These are phyloP conservation scores for Pezicula radicicola DNA, from an alignment of 2,329 filamentous ascomycete species.

Conservation along the genomic window DNA sequence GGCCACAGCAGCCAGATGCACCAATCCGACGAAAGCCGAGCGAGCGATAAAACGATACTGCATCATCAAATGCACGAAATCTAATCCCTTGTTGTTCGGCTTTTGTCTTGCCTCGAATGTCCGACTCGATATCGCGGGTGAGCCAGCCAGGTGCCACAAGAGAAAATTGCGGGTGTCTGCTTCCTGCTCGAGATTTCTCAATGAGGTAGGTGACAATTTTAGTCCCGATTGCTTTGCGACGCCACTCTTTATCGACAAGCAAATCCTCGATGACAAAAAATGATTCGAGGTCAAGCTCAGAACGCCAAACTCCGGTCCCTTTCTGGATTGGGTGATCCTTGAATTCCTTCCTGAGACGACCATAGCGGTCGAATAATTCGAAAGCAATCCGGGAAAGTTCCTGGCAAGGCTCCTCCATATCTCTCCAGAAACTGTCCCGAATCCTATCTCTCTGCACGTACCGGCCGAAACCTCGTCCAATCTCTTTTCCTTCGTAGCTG, in stretches of 20 bases:
- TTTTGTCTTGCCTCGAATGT: slow-evolving; percentile 16
- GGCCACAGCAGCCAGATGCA: slow-evolving; percentile 27
- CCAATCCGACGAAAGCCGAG: slow-evolving; percentile 32
- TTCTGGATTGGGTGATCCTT: slow-evolving; percentile 24
- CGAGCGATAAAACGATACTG: slow-evolving; percentile 23
- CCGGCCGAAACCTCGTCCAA: slow-evolving; percentile 20
- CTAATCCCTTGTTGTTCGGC: slow-evolving; percentile 13
- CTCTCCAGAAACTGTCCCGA: slow-evolving; percentile 25
- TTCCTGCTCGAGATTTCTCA: slow-evolving; percentile 9
- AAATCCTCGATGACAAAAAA: slow-evolving; percentile 23
- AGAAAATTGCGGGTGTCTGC: slow-evolving; percentile 12
- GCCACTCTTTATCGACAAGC: slow-evolving; percentile 13
- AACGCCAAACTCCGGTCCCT: slow-evolving; percentile 26
- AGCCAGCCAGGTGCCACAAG: slow-evolving; percentile 16
- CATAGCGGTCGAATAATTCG: slow-evolving; percentile 35
- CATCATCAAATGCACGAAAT: slow-evolving; percentile 9
- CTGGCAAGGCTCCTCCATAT: slow-evolving; percentile 29
- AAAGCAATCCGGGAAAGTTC: slow-evolving; percentile 31
- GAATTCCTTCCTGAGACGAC: slow-evolving; percentile 30
- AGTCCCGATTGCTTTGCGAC: slow-evolving; percentile 29
- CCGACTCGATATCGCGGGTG: slow-evolving; percentile 17
- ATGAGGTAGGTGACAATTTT: slow-evolving; percentile 28
- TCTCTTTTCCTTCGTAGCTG: slow-evolving; percentile 9
- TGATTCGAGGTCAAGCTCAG: slow-evolving; percentile 25
- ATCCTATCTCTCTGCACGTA: slow-evolving; percentile 23